Percentiles rank a stretch among this genome's conserved stretches.
Conservation (phyloP, 108 stramenopile genomes). For the Fragilariopsis cylindrus region DNA sequence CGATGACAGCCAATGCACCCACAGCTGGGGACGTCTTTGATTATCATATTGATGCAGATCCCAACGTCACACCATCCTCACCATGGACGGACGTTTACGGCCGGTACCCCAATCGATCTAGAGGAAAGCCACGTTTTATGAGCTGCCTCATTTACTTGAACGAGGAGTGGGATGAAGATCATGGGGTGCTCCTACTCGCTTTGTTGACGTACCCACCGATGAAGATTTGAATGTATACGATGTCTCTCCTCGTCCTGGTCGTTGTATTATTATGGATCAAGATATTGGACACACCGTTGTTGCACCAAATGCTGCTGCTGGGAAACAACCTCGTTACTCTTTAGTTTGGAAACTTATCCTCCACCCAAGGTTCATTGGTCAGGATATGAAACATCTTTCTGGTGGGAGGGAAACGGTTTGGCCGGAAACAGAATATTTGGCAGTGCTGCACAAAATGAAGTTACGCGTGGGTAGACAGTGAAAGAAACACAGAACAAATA, state of each 20-base stretch:
- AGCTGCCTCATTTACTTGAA: conserved; percentile 71
- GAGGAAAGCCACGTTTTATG: conserved; percentile 70
- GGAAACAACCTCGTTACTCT: conserved; percentile 66
- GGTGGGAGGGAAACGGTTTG: too few species aligned
- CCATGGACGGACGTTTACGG: conserved; percentile 77
- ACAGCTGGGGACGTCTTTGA: conserved; percentile 46
- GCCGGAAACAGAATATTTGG: too few species aligned
- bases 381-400: conserved; percentile 43
- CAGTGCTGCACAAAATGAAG: too few species aligned
- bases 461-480: too few species aligned
- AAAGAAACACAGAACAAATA: too few species aligned
- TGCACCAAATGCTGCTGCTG: conserved; percentile 51
- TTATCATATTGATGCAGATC: conserved; percentile 80
- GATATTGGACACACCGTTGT: conserved; percentile 68
- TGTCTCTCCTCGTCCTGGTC: conserved; percentile 49
- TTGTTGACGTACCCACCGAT: conserved; percentile 62
- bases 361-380: conserved; percentile 50
- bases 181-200: conserved; percentile 70
- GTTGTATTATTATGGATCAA: conserved; percentile 70
- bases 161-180: conserved; percentile 55
- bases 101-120: conserved; percentile 57
- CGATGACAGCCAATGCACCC: conserved; percentile 75
- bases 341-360: conserved; percentile 78
- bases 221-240: conserved; percentile 22
- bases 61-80: conserved; percentile 53